These are phyloP conservation scores for Malus hybrid DNA, from an alignment of 331 rosid genomes.

Conservation along the genomic window DNA sequence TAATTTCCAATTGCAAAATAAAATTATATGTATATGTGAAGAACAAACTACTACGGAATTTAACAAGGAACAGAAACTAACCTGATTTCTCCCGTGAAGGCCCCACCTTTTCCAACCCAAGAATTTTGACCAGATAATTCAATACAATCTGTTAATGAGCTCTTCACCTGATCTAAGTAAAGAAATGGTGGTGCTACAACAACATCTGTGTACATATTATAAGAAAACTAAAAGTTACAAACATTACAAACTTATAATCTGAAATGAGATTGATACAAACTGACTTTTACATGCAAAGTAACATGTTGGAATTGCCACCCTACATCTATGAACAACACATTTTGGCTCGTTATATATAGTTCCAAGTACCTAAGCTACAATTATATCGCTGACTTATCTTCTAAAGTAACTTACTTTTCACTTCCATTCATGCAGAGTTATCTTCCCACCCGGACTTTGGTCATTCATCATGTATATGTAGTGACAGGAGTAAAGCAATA, in stretches of 20 bases:
- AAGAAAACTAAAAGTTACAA: conserved; percentile 5
- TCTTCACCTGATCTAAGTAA: conserved; percentile 83
- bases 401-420: neutral
- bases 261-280: neutral
- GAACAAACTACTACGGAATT: neutral
- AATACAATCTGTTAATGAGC: conserved; percentile 62
- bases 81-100: conserved; percentile 99
- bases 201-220: conserved; percentile 70
- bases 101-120: conserved; percentile 99
- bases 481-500: neutral
- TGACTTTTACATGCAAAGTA: neutral
- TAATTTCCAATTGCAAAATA: neutral
- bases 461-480: conserved; percentile 1
- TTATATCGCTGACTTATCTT: neutral
- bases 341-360: neutral
- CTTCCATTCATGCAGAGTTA: neutral
- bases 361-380: neutral
- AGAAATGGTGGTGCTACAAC: conserved; percentile 96
- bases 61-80: conserved; percentile 21
- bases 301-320: neutral
- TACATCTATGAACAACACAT: conserved; percentile 6
- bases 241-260: neutral
- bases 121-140: conserved; percentile 93
- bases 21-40: neutral
- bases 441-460: neutral